A percentile compares a stretch with the other conserved stretches of the same genome.
These are phyloP conservation scores for Radiomyces spectabilis DNA, from an alignment of 192 early-diverging fungal species.

Conservation along the genomic window DNA sequence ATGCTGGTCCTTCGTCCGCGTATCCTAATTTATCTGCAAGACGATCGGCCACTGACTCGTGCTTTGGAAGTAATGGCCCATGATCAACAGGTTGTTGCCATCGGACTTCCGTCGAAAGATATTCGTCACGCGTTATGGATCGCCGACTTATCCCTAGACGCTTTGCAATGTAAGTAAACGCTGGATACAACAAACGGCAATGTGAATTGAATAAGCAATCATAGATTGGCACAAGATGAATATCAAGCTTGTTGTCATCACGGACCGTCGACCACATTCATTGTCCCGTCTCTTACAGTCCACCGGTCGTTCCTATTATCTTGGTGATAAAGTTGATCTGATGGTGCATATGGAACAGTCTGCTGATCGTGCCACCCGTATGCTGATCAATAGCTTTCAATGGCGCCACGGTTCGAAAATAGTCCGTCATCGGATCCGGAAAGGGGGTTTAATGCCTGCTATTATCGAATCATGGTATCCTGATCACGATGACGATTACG, in stretches of 20 bases:
- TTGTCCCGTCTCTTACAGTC: constrained; percentile 48
- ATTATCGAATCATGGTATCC: constrained; percentile 57
- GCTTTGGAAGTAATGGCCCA: background rate
- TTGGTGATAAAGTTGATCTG: constrained; percentile 43
- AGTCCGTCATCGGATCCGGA: constrained; percentile 42
- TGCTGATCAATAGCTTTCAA: constrained; percentile 32
- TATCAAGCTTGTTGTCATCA: constrained; percentile 46
- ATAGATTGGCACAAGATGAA: constrained; percentile 46
- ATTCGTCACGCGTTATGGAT: constrained; percentile 43
- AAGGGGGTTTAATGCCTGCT: constrained; percentile 51
- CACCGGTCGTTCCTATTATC: constrained; percentile 29
- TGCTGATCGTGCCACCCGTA: constrained; percentile 40
- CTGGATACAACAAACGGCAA: too few relatives aligned
- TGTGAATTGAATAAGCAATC: too few relatives aligned
- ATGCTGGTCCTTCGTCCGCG: constrained; percentile 29
- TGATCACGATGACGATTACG: constrained; percentile 43
- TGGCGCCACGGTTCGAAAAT: constrained; percentile 44
- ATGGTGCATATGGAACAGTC: constrained; percentile 51
- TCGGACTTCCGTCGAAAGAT: constrained; percentile 37
- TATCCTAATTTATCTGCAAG: constrained; percentile 36
- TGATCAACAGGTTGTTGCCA: constrained; percentile 9
- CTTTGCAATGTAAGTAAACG: constrained; percentile 43
- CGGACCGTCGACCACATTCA: constrained; percentile 50
- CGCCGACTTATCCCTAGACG: constrained; percentile 38
- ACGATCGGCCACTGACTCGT: constrained; percentile 15